Conservation (phyloP, 371 early-diverging fungal species). For the Coemansia sp. region DNA sequence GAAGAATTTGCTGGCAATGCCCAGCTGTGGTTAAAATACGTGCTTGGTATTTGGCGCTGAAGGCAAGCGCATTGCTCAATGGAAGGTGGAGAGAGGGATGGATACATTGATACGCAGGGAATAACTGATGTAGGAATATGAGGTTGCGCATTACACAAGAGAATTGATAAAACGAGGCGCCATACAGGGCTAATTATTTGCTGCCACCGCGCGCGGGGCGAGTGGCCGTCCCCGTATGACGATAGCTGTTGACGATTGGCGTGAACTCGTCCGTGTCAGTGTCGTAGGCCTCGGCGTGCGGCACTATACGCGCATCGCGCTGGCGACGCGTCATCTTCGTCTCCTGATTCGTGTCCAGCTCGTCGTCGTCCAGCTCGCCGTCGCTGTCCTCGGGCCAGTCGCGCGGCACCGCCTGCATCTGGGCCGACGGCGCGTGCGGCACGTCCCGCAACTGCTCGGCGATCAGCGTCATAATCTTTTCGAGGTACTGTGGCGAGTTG, state of each 20-base stretch:
- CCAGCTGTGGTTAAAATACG: too few relatives aligned
- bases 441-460: constrained; percentile 33
- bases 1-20: too few relatives aligned
- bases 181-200: neutral
- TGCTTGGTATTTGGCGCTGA: too few relatives aligned
- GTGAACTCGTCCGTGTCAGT: constrained; percentile 29
- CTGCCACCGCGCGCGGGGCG: constrained; percentile 14
- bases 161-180: neutral
- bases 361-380: constrained; percentile 30
- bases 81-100: too few relatives aligned
- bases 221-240: constrained; percentile 39
- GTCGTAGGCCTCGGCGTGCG: constrained; percentile 34
- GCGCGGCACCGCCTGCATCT: constrained; percentile 58
- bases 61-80: too few relatives aligned
- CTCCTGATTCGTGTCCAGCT: constrained; percentile 34
- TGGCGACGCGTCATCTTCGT: constrained; percentile 29
- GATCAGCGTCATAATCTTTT: constrained; percentile 56
- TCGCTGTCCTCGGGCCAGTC: constrained; percentile 45
- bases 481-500: constrained; percentile 88
- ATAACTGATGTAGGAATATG: too few relatives aligned
- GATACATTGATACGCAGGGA: too few relatives aligned
- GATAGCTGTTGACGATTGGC: constrained; percentile 16
- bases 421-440: constrained; percentile 88
- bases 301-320: constrained; percentile 36
- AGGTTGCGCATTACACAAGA: neutral